These are phyloP conservation scores for Bigelowiella natans DNA, from an alignment of 78 protist species.

Conservation along the genomic window DNA sequence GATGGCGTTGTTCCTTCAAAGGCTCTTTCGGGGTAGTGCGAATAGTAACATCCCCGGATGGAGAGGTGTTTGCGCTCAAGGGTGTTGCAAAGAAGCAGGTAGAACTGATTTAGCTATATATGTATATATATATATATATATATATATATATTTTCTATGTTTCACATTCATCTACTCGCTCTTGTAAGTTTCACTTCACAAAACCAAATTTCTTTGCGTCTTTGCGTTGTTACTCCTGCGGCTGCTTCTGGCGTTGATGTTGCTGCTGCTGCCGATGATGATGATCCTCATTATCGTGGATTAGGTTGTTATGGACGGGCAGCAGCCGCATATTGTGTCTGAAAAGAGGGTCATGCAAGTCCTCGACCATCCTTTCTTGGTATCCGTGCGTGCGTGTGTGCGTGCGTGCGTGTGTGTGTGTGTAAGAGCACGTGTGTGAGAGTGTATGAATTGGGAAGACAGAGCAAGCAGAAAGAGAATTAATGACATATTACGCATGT, in stretches of 20 bases:
- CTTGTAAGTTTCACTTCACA: not conserved
- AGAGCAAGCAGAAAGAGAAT: too few relatives aligned
- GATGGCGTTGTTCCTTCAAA: too few relatives aligned
- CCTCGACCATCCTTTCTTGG: not conserved
- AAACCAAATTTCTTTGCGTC: too few relatives aligned
- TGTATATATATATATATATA: not conserved
- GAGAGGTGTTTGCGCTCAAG: conserved; percentile 12
- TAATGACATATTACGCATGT: too few relatives aligned
- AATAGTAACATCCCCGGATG: not conserved
- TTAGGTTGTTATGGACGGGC: not conserved
- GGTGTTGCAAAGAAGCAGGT: not conserved
- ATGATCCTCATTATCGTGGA: too few relatives aligned
- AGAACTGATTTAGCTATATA: not conserved
- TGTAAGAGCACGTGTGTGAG: too few relatives aligned
- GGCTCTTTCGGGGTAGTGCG: not conserved
- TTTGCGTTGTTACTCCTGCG: too few relatives aligned
- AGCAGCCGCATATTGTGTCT: conserved; percentile 5
- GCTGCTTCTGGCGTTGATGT: too few relatives aligned
- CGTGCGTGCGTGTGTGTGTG: too few relatives aligned
- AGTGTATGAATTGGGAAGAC: too few relatives aligned
- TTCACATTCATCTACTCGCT: not conserved
- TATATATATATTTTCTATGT: not conserved
- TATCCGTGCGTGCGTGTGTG: too few relatives aligned
- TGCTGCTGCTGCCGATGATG: too few relatives aligned
- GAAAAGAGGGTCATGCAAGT: conserved; percentile 8